A percentile compares a stretch with the other conserved stretches of the same genome.
These are phyloP conservation scores for Lasiodiplodia sp. DNA, from an alignment of 2,329 filamentous ascomycete species.

Conservation along the genomic window DNA sequence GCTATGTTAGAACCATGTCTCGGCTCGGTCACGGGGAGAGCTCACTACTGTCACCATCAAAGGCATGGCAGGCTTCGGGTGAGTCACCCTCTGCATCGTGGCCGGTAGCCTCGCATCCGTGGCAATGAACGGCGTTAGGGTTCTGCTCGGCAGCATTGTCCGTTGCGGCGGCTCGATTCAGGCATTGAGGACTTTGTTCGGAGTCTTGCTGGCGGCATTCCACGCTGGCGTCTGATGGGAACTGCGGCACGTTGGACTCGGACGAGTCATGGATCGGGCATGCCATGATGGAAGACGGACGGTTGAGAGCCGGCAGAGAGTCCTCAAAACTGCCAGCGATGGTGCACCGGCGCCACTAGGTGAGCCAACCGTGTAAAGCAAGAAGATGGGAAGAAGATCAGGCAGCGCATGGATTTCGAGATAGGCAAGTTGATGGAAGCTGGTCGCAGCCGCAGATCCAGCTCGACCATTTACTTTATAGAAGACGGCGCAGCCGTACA, in stretches of 20 bases:
- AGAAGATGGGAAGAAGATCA: slow-evolving; percentile 9
- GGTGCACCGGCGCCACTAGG: slow-evolving; percentile 28
- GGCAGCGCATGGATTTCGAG: slow-evolving; percentile 28
- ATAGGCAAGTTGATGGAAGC: neutral
- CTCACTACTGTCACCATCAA: slow-evolving; percentile 13
- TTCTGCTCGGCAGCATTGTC: neutral
- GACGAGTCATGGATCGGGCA: slow-evolving; percentile 12
- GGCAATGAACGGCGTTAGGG: neutral
- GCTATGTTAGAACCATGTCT: neutral
- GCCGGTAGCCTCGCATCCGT: neutral
- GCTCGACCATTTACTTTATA: neutral
- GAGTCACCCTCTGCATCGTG: neutral
- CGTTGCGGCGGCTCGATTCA: neutral
- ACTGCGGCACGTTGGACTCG: neutral
- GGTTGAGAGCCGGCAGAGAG: neutral
- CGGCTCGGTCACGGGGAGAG: slow-evolving; percentile 11
- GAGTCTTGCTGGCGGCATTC: neutral
- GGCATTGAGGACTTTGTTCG: neutral
- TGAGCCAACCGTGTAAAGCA: slow-evolving; percentile 20
- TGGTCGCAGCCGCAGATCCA: slow-evolving; percentile 3
- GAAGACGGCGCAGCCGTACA: slow-evolving; percentile 3
- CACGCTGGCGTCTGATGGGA: neutral
- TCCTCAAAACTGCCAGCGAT: slow-evolving; percentile 29
- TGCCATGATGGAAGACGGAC: slow-evolving; percentile 8
- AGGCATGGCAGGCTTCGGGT: neutral